These are phyloP conservation scores for Pharnaceum exiguum DNA, from an alignment of 148 eudicot genomes.

Conservation along the genomic window DNA sequence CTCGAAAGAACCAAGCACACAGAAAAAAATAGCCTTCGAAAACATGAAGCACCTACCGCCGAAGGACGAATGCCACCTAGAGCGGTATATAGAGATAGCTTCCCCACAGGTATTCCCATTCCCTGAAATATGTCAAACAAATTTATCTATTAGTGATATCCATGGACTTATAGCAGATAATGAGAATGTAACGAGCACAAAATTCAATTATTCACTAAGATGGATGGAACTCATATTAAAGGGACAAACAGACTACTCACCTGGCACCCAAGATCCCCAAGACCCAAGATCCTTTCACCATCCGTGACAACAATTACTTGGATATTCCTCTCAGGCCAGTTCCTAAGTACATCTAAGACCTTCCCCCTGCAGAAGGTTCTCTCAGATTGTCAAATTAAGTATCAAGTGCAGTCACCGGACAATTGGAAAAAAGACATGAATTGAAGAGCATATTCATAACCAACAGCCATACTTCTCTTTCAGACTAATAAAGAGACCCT, in stretches of 20 bases:
- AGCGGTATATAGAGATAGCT: constrained; percentile 86
- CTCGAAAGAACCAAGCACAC: background rate
- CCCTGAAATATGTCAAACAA: constrained; percentile 43
- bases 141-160: background rate
- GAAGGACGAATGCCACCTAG: constrained; percentile 98
- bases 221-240: background rate
- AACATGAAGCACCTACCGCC: constrained; percentile 51
- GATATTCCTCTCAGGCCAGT: constrained; percentile 93
- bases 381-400: constrained; percentile 5
- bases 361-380: constrained; percentile 51
- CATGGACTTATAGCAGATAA: background rate
- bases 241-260: constrained; percentile 25
- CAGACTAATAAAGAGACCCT: constrained; percentile 89
- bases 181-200: background rate
- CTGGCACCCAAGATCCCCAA: constrained; percentile 99
- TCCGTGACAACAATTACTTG: constrained; percentile 98
- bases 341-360: constrained; percentile 82
- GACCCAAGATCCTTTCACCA: constrained; percentile 95
- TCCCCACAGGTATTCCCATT: constrained; percentile 98
- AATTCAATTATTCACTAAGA: no score
- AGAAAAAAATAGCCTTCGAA: background rate
- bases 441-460: background rate
- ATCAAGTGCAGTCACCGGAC: background rate
- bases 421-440: background rate
- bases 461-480: constrained; percentile 58